Evolutionary conservation across 306 rosid genomes (phyloP).

Genomic region (Vicia sativa): DNA sequence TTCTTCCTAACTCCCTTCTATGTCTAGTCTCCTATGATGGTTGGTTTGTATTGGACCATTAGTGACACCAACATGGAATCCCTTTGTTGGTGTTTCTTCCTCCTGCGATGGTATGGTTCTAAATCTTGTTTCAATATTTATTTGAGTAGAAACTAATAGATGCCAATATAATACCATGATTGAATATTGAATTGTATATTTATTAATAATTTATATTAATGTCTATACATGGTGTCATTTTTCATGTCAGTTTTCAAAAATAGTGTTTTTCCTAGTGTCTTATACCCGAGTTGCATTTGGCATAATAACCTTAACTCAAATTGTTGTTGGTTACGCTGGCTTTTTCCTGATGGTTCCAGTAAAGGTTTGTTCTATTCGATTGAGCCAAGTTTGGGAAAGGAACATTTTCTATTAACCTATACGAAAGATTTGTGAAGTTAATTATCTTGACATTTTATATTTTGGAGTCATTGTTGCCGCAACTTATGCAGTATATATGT

Average conservation of each 20-base stretch:
- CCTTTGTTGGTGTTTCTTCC: conserved; percentile 92
- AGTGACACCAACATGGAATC: conserved; percentile 89
- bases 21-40: too few species aligned
- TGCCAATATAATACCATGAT: conserved; percentile 42
- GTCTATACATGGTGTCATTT: conserved; percentile 23
- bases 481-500: not conserved
- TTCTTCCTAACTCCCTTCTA: too few species aligned
- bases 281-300: conserved; percentile 17
- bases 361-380: conserved; percentile 18
- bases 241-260: not conserved
- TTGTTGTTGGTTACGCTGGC: not conserved
- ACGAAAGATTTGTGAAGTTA: too few species aligned
- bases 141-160: conserved; percentile 52
- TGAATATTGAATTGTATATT: conserved; percentile 22
- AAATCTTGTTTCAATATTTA: conserved; percentile 66
- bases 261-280: conserved; percentile 2
- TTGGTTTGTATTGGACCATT: conserved; percentile 82
- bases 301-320: not conserved
- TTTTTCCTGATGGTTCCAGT: conserved; percentile 1
- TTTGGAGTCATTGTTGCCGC: conserved; percentile 19
- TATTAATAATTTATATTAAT: too few species aligned
- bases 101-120: conserved; percentile 96
- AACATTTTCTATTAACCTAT: too few species aligned
- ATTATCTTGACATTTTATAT: not conserved
- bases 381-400: too few species aligned